Evolutionary conservation across 345 rosid genomes (phyloP).

Genomic region (Mercurialis annua): DNA sequence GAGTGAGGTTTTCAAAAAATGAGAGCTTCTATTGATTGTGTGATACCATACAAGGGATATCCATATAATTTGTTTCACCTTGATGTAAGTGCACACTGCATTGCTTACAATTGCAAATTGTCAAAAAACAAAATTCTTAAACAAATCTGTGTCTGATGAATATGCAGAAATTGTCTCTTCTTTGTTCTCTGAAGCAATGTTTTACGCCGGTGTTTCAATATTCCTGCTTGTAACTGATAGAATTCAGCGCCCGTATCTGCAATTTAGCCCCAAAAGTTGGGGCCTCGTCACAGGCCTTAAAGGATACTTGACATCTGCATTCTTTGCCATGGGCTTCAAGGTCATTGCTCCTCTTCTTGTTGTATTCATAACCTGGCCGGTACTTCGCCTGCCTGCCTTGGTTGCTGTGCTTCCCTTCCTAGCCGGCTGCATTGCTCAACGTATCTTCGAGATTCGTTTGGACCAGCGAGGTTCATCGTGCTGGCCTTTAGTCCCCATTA

Average conservation of each 20-base stretch:
- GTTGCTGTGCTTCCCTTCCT: slow-evolving; percentile 72
- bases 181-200: slow-evolving; percentile 53
- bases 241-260: slow-evolving; percentile 77
- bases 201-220: slow-evolving; percentile 69
- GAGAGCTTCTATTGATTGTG: too few relatives aligned
- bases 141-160: background rate
- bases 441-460: slow-evolving; percentile 47
- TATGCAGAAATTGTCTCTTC: slow-evolving; percentile 64
- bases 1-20: too few relatives aligned
- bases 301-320: slow-evolving; percentile 64
- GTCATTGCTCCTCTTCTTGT: slow-evolving; percentile 52
- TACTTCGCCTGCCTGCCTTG: slow-evolving; percentile 53
- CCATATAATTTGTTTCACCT: background rate
- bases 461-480: slow-evolving; percentile 64
- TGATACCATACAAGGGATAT: too few relatives aligned
- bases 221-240: slow-evolving; percentile 58
- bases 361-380: slow-evolving; percentile 68
- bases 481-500: slow-evolving; percentile 78
- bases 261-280: slow-evolving; percentile 84
- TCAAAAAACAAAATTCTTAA: slow-evolving; percentile 2
- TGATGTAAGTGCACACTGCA: background rate
- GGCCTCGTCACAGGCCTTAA: slow-evolving; percentile 77
- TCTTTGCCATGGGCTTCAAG: slow-evolving; percentile 62
- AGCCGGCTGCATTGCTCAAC: slow-evolving; percentile 69
- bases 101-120: background rate